Conservation (phyloP, 192 early-diverging fungal genomes). For the Backusella psychrophila region DNA sequence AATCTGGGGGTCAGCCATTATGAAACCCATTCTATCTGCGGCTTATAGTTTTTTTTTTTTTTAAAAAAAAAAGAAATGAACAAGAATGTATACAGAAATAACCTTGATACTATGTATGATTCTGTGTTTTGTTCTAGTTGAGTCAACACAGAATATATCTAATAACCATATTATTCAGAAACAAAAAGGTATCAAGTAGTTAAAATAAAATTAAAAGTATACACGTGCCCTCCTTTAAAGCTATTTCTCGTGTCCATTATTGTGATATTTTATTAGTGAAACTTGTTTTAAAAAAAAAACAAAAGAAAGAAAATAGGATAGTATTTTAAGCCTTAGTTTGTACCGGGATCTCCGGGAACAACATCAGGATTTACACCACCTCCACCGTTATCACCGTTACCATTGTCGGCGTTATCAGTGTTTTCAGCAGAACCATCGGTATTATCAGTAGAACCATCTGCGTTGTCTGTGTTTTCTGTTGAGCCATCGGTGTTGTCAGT, state of each 20-base stretch:
- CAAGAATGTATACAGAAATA: neutral
- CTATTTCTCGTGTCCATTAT: neutral
- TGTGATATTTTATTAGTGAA: neutral
- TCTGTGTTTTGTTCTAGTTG: neutral
- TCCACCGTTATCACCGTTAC: neutral
- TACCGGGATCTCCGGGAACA: neutral
- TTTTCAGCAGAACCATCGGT: too few relatives aligned
- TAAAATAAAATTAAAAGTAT: neutral
- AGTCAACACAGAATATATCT: neutral
- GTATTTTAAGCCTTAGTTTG: neutral
- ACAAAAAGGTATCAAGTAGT: neutral
- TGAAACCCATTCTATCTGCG: slow-evolving; percentile 3
- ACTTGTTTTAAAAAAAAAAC: neutral
- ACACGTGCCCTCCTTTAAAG: neutral
- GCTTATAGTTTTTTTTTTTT: neutral
- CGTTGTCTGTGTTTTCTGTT: too few relatives aligned
- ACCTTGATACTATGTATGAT: neutral
- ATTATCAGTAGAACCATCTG: too few relatives aligned
- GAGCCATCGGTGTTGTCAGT: neutral
- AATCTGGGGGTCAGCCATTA: neutral
- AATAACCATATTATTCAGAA: neutral
- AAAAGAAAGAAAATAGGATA: neutral
- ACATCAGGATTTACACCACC: neutral
- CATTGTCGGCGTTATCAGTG: too few relatives aligned
- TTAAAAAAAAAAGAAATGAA: neutral